These are phyloP conservation scores for Thelonectria blattea DNA, from an alignment of 2,329 filamentous ascomycete genomes.

Conservation along the genomic window DNA sequence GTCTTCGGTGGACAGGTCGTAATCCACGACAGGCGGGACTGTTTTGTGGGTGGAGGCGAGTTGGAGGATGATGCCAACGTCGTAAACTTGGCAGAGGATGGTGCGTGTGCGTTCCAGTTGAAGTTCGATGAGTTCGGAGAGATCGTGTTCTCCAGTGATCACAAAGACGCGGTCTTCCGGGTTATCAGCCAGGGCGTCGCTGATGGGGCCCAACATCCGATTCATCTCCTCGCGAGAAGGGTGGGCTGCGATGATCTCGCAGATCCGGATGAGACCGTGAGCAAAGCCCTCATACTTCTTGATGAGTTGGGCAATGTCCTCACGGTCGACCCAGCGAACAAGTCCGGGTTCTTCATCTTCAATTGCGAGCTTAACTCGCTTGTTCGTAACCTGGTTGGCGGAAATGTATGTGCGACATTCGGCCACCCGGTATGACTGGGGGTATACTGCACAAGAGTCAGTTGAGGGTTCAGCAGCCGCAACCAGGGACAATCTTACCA, in stretches of 20 bases:
- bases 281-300: conserved; percentile 34
- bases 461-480: background rate
- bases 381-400: conserved; percentile 33
- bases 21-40: conserved; percentile 36
- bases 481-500: conserved; percentile 23
- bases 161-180: conserved; percentile 27
- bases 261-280: conserved; percentile 28
- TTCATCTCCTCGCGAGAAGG: conserved; percentile 35
- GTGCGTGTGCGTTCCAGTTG: conserved; percentile 29
- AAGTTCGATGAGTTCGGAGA: conserved; percentile 31
- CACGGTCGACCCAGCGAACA: conserved; percentile 37
- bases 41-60: conserved; percentile 31
- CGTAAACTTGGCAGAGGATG: conserved; percentile 36
- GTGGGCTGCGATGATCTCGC: conserved; percentile 27
- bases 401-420: conserved; percentile 34
- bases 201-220: conserved; percentile 33
- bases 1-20: conserved; percentile 24
- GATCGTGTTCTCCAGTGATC: conserved; percentile 25
- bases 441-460: conserved; percentile 27
- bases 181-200: conserved; percentile 30
- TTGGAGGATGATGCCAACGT: conserved; percentile 38
- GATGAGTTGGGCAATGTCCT: conserved; percentile 32
- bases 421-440: conserved; percentile 34
- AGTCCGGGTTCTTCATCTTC: conserved; percentile 19
- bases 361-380: conserved; percentile 38